Base-by-base conservation (phyloP, 306 rosid species). In the Oxytropis ochrocephala region DNA sequence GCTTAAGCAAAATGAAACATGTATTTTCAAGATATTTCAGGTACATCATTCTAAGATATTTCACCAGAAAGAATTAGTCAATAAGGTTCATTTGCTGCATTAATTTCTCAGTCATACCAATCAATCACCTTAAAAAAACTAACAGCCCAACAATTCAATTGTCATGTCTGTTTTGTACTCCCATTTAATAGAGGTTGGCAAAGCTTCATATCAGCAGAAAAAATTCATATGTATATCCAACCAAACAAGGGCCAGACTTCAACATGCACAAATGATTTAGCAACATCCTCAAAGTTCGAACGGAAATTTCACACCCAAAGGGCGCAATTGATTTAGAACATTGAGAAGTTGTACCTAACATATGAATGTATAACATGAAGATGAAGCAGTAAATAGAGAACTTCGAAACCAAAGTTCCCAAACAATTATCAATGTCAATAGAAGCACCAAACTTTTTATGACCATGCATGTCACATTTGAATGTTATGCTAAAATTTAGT, bases 61-160 rank as follows among this genome's bases (percentile, higher is more conserved):
- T 86, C 92, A 29, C 99, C 99, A 0, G 99, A 94, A 67, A 97
- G 99, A 85, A 94, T 94, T 46, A 97, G 99, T 44, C 99, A 89
- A 67, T 94, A 91, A 68, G 99, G 99, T 75, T 94, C 99, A 33
- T 94, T 94, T 50, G 91, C 89, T 17, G 99, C 99, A 84, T 94
- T 96, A 13, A 91, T 87, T 61, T 94, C 99, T 81, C 97, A 81
- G 83, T 91, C 97, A 80, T 94, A 94, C 96, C 97, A 94, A 75
- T 94, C 99, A 75, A 91, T 94, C 57, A 91, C 96, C 91, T 97
- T 94, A 59, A 59, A 67, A 38, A 38, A 71, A 33, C 38, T 56
- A 66, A 73, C 32, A 54, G 27, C 46, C 44, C 75, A 16, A 63
- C 8, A 69, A 76, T 48, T 67, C 5, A 35, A 43, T 6, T 6